These are phyloP conservation scores for Zopfia rhizophila DNA, from an alignment of 2,329 filamentous ascomycete genomes.

Conservation along the genomic window DNA sequence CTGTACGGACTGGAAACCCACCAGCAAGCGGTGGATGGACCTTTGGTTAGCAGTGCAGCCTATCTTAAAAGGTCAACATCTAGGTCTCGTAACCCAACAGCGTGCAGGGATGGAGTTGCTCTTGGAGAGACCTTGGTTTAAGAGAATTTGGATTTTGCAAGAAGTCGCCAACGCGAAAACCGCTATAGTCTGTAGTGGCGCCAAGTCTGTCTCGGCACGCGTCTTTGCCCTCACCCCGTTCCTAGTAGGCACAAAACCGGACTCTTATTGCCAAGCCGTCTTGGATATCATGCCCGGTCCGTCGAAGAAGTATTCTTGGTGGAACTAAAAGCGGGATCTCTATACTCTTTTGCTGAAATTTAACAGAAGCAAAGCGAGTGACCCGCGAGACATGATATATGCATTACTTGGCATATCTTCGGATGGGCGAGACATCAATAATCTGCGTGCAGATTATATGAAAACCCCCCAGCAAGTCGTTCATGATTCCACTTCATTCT, in stretches of 20 bases:
- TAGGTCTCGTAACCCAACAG: neutral
- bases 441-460: constrained; percentile 18
- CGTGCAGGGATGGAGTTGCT: constrained; percentile 12
- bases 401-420: constrained; percentile 33
- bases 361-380: constrained; percentile 24
- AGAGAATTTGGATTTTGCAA: constrained; percentile 33
- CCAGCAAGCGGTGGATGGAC: constrained; percentile 15
- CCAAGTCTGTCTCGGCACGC: constrained; percentile 16
- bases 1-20: constrained; percentile 16
- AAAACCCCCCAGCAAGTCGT: constrained; percentile 15
- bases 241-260: constrained; percentile 6
- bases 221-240: constrained; percentile 23
- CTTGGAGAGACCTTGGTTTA: constrained; percentile 27
- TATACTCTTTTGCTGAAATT: constrained; percentile 29
- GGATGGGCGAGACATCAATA: constrained; percentile 16
- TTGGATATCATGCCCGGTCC: constrained; percentile 34
- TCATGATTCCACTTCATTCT: constrained; percentile 11
- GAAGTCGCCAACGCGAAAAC: constrained; percentile 32
- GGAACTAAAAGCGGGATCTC: constrained; percentile 24
- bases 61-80: neutral
- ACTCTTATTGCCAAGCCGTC: constrained; percentile 25
- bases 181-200: constrained; percentile 22
- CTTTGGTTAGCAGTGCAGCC: constrained; percentile 8
- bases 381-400: constrained; percentile 32
- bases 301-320: constrained; percentile 27